Conservation (phyloP, 805 yeast genomes). For the Tetrapisispora fleetii region DNA sequence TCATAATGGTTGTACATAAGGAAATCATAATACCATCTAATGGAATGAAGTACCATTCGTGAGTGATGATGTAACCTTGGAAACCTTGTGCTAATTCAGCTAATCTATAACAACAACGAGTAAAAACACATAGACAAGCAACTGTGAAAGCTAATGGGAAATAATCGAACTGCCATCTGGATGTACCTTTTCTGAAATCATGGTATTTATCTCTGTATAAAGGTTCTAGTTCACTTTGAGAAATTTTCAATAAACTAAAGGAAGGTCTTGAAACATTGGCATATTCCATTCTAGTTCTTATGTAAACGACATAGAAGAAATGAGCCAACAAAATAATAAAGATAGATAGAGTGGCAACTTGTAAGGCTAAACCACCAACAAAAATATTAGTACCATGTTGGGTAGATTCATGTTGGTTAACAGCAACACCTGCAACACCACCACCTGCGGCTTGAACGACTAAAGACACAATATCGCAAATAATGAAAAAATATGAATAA, state of each 20-base stretch:
- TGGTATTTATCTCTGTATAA: slow-evolving; percentile 20
- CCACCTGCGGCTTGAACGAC: slow-evolving; percentile 71
- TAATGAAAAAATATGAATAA: slow-evolving; percentile 49
- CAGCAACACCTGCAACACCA: slow-evolving; percentile 49
- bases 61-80: slow-evolving; percentile 52
- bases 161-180: slow-evolving; percentile 30
- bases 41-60: slow-evolving; percentile 49
- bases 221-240: slow-evolving; percentile 16
- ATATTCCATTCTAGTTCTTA: slow-evolving; percentile 21
- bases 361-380: slow-evolving; percentile 72
- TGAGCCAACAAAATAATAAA: slow-evolving; percentile 44
- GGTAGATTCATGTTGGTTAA: slow-evolving; percentile 20
- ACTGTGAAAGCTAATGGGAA: slow-evolving; percentile 38
- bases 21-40: slow-evolving; percentile 57
- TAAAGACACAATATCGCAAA: slow-evolving; percentile 58
- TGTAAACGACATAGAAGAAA: slow-evolving; percentile 36
- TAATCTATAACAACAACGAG: slow-evolving; percentile 65
- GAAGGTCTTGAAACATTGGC: slow-evolving; percentile 8
- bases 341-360: slow-evolving; percentile 57
- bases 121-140: slow-evolving; percentile 45
- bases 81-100: slow-evolving; percentile 60
- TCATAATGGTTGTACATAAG: slow-evolving; percentile 36
- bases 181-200: slow-evolving; percentile 8
- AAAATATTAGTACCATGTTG: slow-evolving; percentile 34
- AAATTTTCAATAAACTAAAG: slow-evolving; percentile 10